phyloP scores from a whole-genome alignment of 179 eudicot species.

The Silene vulgaris region DNA sequence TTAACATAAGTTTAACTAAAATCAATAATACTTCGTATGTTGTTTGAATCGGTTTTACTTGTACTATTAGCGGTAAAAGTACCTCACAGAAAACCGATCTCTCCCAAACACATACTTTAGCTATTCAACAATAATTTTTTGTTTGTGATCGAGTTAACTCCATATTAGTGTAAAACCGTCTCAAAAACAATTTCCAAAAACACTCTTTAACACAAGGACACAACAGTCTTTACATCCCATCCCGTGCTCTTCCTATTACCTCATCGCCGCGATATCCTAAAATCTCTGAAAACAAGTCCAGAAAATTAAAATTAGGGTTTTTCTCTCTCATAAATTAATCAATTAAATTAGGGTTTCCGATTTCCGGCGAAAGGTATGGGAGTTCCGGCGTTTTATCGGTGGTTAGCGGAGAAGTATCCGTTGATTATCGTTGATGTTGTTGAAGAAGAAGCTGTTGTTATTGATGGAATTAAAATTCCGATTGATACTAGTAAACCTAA shows the following conservation, averaged over 20 bases:
- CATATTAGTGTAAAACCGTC: background rate
- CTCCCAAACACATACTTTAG: too few relatives aligned
- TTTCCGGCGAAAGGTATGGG: slow-evolving; percentile 38
- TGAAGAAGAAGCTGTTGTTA: slow-evolving; percentile 62
- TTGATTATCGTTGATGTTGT: slow-evolving; percentile 62
- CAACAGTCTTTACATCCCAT: background rate
- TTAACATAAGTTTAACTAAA: too few relatives aligned
- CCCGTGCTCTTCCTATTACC: background rate
- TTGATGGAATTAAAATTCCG: slow-evolving; percentile 65
- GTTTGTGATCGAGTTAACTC: too few relatives aligned
- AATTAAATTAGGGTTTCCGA: background rate
- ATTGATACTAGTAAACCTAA: slow-evolving; percentile 71
- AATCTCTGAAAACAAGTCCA: too few relatives aligned
- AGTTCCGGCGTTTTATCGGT: slow-evolving; percentile 76
- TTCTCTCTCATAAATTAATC: slow-evolving; percentile 11
- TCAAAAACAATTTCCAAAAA: too few relatives aligned
- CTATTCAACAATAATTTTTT: too few relatives aligned
- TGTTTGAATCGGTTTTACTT: too few relatives aligned
- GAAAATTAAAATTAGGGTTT: slow-evolving; percentile 23
- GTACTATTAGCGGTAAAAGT: too few relatives aligned
- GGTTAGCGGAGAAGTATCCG: slow-evolving; percentile 91
- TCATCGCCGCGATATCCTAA: slow-evolving; percentile 11
- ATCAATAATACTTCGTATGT: too few relatives aligned
- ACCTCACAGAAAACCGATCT: too few relatives aligned
- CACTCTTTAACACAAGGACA: background rate